Base-by-base conservation (phyloP, 2,329 filamentous ascomycete genomes). In the Pestalotiopsis sp. region DNA sequence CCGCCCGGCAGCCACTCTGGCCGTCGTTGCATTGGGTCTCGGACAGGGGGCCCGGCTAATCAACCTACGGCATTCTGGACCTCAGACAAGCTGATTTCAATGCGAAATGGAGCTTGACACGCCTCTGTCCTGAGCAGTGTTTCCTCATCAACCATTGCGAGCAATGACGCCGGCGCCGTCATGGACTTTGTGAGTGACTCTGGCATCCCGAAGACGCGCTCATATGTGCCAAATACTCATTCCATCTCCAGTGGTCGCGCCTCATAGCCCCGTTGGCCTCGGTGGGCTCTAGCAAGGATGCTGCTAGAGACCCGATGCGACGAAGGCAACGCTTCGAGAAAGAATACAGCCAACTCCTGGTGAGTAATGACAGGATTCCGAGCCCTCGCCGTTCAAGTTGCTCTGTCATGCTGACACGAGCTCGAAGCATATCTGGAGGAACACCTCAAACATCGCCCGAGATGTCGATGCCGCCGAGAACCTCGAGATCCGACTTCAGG, bases 261-360 rank as follows among this genome's bases (percentile, higher is more conserved):
- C 83, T 91, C 80, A 81, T 91, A 82, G 89, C 88, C 71, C 83
- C 88, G 76, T 82, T 91, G 73, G 86, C 86, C 73, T 81, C 86
- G 73, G 83, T 83, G 72, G 81, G 78, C 76, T 83, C 86, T 73
- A 84, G 84, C 73, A 88, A 86, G 78, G 87, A 89, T 75, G 84
- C 85, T 70, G 85, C 86, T 68, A 88, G 86, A 75, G 88, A 91
- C 77, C 89, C 89, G 59, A 83, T 88, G 68, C 86, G 87, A 75
- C 88, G 89, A 69, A 83, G 90, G 69, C 86, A 89, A 76, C 87
- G 88, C 67, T 91, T 91, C 77, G 89, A 90, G 77, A 88, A 88
- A 78, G 88, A 90, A 78, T 91, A 91, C 75, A 84, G 83, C 70
- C 85, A 87, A 74, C 80, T 91, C 70, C 76, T 91, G 78, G 88